Conservation (phyloP, 345 rosid species). For the Arabidopsis thaliana region DNA sequence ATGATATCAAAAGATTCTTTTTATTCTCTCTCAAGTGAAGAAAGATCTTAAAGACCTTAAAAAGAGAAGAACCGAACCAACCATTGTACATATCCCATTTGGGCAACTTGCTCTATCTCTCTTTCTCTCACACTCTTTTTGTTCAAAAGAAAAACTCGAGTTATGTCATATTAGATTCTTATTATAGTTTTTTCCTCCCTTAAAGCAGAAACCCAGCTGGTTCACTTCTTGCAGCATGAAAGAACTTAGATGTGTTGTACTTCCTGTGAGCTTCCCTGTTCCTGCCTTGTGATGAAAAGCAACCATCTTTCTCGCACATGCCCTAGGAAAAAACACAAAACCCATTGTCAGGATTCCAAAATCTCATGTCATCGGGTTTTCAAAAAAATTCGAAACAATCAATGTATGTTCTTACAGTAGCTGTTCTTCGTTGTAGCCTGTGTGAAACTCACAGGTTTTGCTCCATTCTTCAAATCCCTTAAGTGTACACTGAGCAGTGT, state of each 20-base stretch:
- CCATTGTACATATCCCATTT: slow-evolving; percentile 29
- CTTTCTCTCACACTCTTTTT: neutral
- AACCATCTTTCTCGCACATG: slow-evolving; percentile 79
- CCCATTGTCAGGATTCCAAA: slow-evolving; percentile 6
- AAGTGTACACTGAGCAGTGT: slow-evolving; percentile 58
- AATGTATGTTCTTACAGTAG: slow-evolving; percentile 48
- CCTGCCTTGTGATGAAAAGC: slow-evolving; percentile 74
- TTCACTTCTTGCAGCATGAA: slow-evolving; percentile 64
- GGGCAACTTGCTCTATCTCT: slow-evolving; percentile 29
- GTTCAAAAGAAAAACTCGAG: slow-evolving; percentile 2
- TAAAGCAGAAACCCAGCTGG: slow-evolving; percentile 69
- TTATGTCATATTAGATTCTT: slow-evolving; percentile 28
- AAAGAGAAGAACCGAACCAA: slow-evolving; percentile 21
- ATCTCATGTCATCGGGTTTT: neutral
- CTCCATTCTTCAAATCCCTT: slow-evolving; percentile 52
- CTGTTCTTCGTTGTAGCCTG: slow-evolving; percentile 55
- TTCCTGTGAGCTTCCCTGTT: slow-evolving; percentile 83
- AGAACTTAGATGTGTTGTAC: slow-evolving; percentile 77
- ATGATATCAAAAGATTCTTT: slow-evolving; percentile 22
- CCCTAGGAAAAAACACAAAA: slow-evolving; percentile 46
- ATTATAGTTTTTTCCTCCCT: slow-evolving; percentile 17
- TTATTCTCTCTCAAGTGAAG: slow-evolving; percentile 38
- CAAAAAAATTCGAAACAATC: neutral
- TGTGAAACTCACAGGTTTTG: slow-evolving; percentile 56
- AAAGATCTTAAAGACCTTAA: slow-evolving; percentile 27